Evolutionary conservation across 2,329 filamentous ascomycete species (phyloP).

Genomic region (Claviceps sp.): DNA sequence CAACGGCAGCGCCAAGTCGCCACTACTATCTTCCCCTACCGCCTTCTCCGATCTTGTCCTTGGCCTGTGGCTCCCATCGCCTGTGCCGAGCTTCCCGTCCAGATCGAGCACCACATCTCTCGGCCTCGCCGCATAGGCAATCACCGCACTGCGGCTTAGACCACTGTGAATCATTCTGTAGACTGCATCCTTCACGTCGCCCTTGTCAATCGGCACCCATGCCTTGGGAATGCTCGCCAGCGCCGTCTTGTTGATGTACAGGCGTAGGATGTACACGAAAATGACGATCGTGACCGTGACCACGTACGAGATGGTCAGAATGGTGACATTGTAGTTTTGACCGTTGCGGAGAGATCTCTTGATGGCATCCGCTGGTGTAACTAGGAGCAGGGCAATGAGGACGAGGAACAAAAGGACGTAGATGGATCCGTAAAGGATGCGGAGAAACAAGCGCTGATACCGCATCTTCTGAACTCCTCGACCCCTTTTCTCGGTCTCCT

Average conservation of each 20-base stretch:
- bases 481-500: background rate
- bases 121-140: conserved; percentile 53
- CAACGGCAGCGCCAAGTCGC: conserved; percentile 27
- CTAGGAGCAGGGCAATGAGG: conserved; percentile 57
- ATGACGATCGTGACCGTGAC: conserved; percentile 55
- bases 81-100: conserved; percentile 8
- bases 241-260: conserved; percentile 73
- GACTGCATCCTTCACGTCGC: conserved; percentile 64
- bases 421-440: conserved; percentile 66
- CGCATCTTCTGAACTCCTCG: conserved; percentile 6
- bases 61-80: conserved; percentile 8
- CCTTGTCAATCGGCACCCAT: conserved; percentile 76
- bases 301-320: conserved; percentile 64
- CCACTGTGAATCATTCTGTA: conserved; percentile 61
- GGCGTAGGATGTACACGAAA: conserved; percentile 68
- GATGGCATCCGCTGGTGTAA: conserved; percentile 71
- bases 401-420: conserved; percentile 67
- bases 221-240: conserved; percentile 73
- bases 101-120: conserved; percentile 12
- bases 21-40: background rate
- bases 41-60: conserved; percentile 17
- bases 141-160: conserved; percentile 61
- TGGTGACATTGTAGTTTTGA: conserved; percentile 69
- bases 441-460: conserved; percentile 43
- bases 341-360: conserved; percentile 55